Evolutionary conservation across 768 basidiomycete genomes (phyloP), one percentile per base, ranked within the genome.

Genomic region (Boletus vermiculosoides): DNA sequence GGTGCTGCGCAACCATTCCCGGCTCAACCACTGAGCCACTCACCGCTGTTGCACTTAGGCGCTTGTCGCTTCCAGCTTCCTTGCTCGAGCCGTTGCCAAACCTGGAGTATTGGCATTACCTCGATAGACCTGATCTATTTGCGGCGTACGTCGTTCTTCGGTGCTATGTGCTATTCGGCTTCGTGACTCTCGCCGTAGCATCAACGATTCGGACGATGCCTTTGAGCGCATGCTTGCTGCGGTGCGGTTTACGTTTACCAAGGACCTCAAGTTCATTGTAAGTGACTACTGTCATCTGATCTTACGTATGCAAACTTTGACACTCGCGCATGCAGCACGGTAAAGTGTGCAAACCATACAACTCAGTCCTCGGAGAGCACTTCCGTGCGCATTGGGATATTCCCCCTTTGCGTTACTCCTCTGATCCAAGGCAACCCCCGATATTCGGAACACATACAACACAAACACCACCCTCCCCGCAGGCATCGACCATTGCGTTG

Each of bases 191-290:
- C 41, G 23, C 36, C 49, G 10, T 71, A 97, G 94, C 39, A 91
- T 98, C 66, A 97, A 96, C 63, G 93, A 96, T 67, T 90, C 88
- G 20, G 80, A 86, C 34, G 93, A 96, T 70, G 87, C 93, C n/a
- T 87, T 99, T 61, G 90, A 94, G 62, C 85, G 96, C 41, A 95
- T 98, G 88, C 76, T 98, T n/a, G 88, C 94, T 40, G 89, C 92
- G 5, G 70, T 98, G 41, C 82, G 94, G 40, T 98, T 93, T 68
- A 76, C 86, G 7, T 92, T 96, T 71, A 89, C 92, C 48, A 97
- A 97, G 70, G 94, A 98, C 66, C 86, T 97, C 71, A 96, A 94
- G 76, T 94, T 92, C 67, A 77, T 96, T 48, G 92, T 91, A 63
- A 65, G 88, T 81, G 20, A 13, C 28, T 13, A 10, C 28, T 45